Evolutionary conservation across 2,329 filamentous ascomycete species (phyloP).

Genomic region (Bisporella sp.): DNA sequence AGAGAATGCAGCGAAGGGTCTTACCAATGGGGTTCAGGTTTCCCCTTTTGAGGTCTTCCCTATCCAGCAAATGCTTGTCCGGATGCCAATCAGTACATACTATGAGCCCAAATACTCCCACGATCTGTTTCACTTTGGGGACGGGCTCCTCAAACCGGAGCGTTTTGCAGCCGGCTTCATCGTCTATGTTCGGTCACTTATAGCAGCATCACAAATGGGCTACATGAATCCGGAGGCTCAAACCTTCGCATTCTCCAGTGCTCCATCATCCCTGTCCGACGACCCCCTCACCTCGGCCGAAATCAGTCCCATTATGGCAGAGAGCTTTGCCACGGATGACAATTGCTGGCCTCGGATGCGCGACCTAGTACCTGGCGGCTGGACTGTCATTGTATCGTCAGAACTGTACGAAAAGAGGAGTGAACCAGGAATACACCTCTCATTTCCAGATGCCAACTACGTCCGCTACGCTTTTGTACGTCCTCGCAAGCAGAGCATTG

Average conservation of each 20-base stretch:
- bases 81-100: not conserved
- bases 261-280: not conserved
- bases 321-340: not conserved
- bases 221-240: not conserved
- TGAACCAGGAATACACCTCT: not conserved
- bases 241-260: constrained; percentile 1
- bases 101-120: not conserved
- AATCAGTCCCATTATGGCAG: not conserved
- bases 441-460: not conserved
- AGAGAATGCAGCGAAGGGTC: not conserved
- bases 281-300: not conserved
- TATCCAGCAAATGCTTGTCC: constrained; percentile 1
- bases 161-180: not conserved
- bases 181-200: not conserved
- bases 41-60: not conserved
- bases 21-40: not conserved
- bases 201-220: not conserved
- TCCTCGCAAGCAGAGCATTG: not conserved
- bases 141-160: not conserved
- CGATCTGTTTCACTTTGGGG: not conserved
- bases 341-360: not conserved
- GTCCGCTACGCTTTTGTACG: constrained; percentile 1
- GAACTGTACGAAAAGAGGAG: not conserved
- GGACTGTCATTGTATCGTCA: constrained; percentile 1
- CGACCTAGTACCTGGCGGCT: not conserved